phyloP scores from a whole-genome alignment of 208 protist genomes.

The Acanthamoeba healyi region DNA sequence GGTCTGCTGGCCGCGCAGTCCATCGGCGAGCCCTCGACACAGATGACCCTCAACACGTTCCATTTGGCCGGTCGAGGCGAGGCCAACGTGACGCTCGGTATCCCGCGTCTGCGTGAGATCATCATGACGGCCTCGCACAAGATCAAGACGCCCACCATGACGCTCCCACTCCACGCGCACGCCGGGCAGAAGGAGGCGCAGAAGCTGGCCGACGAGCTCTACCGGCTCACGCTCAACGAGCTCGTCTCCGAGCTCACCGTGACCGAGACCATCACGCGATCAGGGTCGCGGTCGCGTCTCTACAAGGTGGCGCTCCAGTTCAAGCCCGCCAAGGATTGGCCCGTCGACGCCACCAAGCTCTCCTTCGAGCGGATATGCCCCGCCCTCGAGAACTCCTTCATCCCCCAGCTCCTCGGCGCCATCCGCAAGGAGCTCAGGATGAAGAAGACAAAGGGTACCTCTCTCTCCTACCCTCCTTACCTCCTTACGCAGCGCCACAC shows the following conservation, averaged over 20 bases:
- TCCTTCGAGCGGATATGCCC: background rate
- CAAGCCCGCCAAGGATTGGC: constrained; percentile 33
- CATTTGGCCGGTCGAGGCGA: constrained; percentile 96
- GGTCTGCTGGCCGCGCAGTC: constrained; percentile 97
- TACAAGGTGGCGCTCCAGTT: constrained; percentile 81
- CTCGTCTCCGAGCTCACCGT: constrained; percentile 79
- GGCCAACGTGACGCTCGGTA: constrained; percentile 99
- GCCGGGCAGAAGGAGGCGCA: constrained; percentile 45
- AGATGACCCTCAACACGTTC: constrained; percentile 99
- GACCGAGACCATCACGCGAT: constrained; percentile 53
- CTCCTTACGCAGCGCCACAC: background rate
- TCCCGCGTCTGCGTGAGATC: constrained; percentile 99
- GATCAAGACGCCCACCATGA: constrained; percentile 93
- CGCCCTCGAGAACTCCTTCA: constrained; percentile 51
- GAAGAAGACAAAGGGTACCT: constrained; percentile 33
- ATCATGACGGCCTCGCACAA: constrained; percentile 96
- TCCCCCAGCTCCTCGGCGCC: constrained; percentile 3
- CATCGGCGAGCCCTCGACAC: constrained; percentile 99
- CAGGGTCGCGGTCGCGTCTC: constrained; percentile 47
- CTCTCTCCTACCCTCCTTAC: background rate
- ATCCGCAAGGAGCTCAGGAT: constrained; percentile 56
- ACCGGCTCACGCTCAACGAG: constrained; percentile 78
- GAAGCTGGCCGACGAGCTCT: constrained; percentile 79
- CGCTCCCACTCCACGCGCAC: constrained; percentile 76
- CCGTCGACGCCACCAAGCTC: constrained; percentile 12